Evolutionary conservation across 257 asterid species (phyloP), one percentile per base, ranked within the genome.

Genomic region (Salvia hispanica): DNA sequence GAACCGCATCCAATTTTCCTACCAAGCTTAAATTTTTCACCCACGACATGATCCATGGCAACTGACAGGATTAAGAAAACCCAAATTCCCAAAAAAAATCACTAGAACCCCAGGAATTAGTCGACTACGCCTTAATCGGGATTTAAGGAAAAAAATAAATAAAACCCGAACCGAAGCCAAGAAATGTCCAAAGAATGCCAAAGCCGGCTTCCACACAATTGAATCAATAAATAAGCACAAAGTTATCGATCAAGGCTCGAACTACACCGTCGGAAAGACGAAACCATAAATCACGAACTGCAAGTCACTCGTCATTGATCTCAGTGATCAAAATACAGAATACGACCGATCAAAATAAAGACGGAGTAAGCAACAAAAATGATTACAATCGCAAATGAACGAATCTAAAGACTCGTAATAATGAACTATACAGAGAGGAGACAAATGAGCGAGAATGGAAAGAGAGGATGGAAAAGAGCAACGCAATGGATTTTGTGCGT

Each of bases 1-100:
- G 98, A 92, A 72, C 98, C 98, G 76, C 96, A 78, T 70, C 97
- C 97, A 79, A 92, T 92, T 81, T 89, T 92, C 82, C 96, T 87
- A 58, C 95, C 97, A 77, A 92, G 85, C 92, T 86, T 92, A 84
- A 86, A 92, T 71, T 83, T 92, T 8, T 91, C 97, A 77, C 96
- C 90, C 62, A 92, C 95, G 63, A 84, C 86, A 66, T 82, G 93
- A 81, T 86, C 96, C 96, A 91, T 89, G 72, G 63, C 70, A 72
- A 78, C 65, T 60, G 44, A 67, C 67, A 66, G 76, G 71, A 74
- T 53, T 14, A 25, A 39, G 72, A 66, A 62, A 62, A 61, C 76
- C 74, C 69, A 70, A 59, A 65, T 25, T 66, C 67, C 48, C 33
- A 21, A 53, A 39, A 53, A 47, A 46, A 18, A 15, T 50, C 76